Conservation (phyloP, 78 protist genomes). For the Mastigamoeba balamuthi region DNA sequence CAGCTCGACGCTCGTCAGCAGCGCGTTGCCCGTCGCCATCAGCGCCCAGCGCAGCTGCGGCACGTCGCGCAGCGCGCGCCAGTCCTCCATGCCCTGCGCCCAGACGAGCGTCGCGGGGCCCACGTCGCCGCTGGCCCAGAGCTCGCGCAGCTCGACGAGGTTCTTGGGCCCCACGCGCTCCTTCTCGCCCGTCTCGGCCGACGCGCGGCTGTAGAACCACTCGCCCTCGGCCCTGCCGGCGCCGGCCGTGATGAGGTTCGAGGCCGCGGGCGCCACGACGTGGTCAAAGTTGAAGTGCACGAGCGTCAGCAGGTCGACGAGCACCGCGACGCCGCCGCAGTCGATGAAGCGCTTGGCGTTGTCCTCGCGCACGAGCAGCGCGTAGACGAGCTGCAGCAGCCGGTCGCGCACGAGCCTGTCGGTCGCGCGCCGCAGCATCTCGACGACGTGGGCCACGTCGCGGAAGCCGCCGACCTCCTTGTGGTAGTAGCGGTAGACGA, state of each 20-base stretch:
- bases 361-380: conserved; percentile 12
- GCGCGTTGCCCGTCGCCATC: conserved; percentile 14
- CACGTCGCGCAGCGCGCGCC: conserved; percentile 37
- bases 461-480: conserved; percentile 22
- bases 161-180: conserved; percentile 37
- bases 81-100: conserved; percentile 78
- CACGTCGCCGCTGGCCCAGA: conserved; percentile 9
- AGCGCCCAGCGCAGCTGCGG: conserved; percentile 62
- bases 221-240: conserved; percentile 19
- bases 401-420: conserved; percentile 58
- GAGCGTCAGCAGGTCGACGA: conserved; percentile 51
- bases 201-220: conserved; percentile 36
- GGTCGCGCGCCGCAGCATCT: conserved; percentile 18
- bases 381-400: conserved; percentile 37
- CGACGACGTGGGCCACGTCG: conserved; percentile 30
- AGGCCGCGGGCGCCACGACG: not conserved
- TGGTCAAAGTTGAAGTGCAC: conserved; percentile 11
- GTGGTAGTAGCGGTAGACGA: conserved; percentile 44
- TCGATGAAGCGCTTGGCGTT: conserved; percentile 64
- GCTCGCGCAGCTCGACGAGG: conserved; percentile 9
- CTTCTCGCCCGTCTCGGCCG: conserved; percentile 20
- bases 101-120: conserved; percentile 25
- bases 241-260: conserved; percentile 39
- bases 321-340: conserved; percentile 34
- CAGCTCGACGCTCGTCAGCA: conserved; percentile 26